These are phyloP conservation scores for Clonostachys solani DNA, from an alignment of 2,329 filamentous ascomycete genomes.

Conservation along the genomic window DNA sequence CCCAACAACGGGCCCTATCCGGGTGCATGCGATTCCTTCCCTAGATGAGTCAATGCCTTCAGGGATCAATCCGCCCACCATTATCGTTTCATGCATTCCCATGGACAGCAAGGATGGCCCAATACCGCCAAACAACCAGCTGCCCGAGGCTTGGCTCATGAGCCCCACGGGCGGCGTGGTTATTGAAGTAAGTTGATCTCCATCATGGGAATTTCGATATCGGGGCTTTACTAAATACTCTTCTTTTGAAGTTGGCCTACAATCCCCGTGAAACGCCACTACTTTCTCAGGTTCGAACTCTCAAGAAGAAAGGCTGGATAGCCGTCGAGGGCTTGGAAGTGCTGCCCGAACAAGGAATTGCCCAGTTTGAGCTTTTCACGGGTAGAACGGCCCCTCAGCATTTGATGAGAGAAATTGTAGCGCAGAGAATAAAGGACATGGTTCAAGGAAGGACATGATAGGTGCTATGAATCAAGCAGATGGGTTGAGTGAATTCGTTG, in stretches of 20 bases:
- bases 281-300: slow-evolving; percentile 45
- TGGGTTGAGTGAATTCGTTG: too few species aligned
- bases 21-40: slow-evolving; percentile 17
- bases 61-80: slow-evolving; percentile 5
- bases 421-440: too few species aligned
- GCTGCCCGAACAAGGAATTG: slow-evolving; percentile 56
- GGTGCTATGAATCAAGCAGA: too few species aligned
- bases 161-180: slow-evolving; percentile 54
- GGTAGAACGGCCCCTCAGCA: slow-evolving; percentile 51
- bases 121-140: slow-evolving; percentile 31
- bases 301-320: slow-evolving; percentile 47
- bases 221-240: not conserved
- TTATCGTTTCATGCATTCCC: slow-evolving; percentile 8
- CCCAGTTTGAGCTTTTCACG: slow-evolving; percentile 60
- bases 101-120: slow-evolving; percentile 2
- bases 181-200: slow-evolving; percentile 29
- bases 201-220: not conserved
- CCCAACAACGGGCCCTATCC: not conserved
- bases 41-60: slow-evolving; percentile 7
- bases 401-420: slow-evolving; percentile 33
- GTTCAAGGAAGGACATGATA: too few species aligned
- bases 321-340: slow-evolving; percentile 56
- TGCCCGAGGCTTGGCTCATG: slow-evolving; percentile 51
- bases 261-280: slow-evolving; percentile 47
- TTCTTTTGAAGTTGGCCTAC: slow-evolving; percentile 1